Conservation (phyloP, 345 rosid genomes). For the Brassica rapa region DNA sequence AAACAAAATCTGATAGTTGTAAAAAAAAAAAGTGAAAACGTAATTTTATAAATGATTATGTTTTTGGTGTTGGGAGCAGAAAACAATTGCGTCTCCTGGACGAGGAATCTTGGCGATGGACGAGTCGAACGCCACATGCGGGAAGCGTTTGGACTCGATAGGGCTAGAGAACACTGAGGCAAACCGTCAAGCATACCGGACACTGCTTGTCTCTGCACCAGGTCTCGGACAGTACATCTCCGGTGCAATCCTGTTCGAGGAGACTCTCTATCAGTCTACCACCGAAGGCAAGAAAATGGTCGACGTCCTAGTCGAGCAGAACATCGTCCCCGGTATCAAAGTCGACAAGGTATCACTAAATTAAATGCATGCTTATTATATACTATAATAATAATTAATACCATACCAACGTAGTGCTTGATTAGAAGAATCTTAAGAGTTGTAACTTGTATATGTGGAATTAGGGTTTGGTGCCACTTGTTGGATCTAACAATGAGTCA, state of each 20-base stretch:
- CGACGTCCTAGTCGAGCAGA: slow-evolving; percentile 84
- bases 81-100: slow-evolving; percentile 92
- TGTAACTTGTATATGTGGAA: neutral
- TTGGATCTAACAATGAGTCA: slow-evolving; percentile 89
- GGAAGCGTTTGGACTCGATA: slow-evolving; percentile 89
- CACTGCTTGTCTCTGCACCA: slow-evolving; percentile 75
- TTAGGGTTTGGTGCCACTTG: slow-evolving; percentile 97
- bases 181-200: slow-evolving; percentile 97
- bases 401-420: slow-evolving; percentile 1
- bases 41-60: neutral
- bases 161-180: slow-evolving; percentile 98
- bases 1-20: neutral
- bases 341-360: slow-evolving; percentile 75
- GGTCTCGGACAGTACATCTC: slow-evolving; percentile 89
- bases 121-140: slow-evolving; percentile 95
- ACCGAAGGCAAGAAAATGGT: slow-evolving; percentile 86
- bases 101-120: slow-evolving; percentile 99
- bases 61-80: slow-evolving; percentile 46
- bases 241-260: slow-evolving; percentile 94
- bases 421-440: slow-evolving; percentile 8
- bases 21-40: neutral
- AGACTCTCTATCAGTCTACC: slow-evolving; percentile 95
- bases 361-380: neutral
- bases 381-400: neutral
- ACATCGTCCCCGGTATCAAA: slow-evolving; percentile 95